Evolutionary conservation across 2,329 filamentous ascomycete species (phyloP).

Genomic region (Ceratocystis diversiconidia): DNA sequence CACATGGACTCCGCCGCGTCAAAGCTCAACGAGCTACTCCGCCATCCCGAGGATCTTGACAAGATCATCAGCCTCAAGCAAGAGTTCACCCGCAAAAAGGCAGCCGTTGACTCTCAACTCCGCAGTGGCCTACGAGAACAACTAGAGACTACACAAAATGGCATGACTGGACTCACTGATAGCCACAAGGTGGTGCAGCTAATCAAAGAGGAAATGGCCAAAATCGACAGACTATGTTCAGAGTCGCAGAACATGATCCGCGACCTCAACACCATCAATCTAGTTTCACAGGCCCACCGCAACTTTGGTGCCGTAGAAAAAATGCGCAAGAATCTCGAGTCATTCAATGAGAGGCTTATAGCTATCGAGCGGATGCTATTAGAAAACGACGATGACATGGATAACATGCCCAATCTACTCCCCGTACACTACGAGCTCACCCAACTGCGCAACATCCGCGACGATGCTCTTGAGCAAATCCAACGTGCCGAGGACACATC

Average conservation of each 20-base stretch:
- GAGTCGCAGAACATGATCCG: slow-evolving; percentile 96
- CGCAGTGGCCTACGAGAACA: slow-evolving; percentile 80
- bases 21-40: slow-evolving; percentile 83
- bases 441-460: slow-evolving; percentile 79
- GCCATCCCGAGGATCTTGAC: slow-evolving; percentile 92
- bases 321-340: slow-evolving; percentile 83
- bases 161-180: slow-evolving; percentile 77
- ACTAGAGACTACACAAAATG: slow-evolving; percentile 83
- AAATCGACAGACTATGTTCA: slow-evolving; percentile 92
- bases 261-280: slow-evolving; percentile 86
- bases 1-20: slow-evolving; percentile 53
- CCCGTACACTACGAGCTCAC: slow-evolving; percentile 86
- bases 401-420: slow-evolving; percentile 84
- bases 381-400: slow-evolving; percentile 71
- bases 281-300: slow-evolving; percentile 83
- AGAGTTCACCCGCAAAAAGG: slow-evolving; percentile 90
- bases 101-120: slow-evolving; percentile 77
- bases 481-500: slow-evolving; percentile 57
- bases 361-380: slow-evolving; percentile 64
- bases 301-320: slow-evolving; percentile 90
- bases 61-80: slow-evolving; percentile 81
- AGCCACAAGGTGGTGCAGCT: slow-evolving; percentile 82
- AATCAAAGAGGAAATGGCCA: slow-evolving; percentile 97
- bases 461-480: slow-evolving; percentile 95
- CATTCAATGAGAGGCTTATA: slow-evolving; percentile 64